Evolutionary conservation across 768 basidiomycete species (phyloP), one percentile per base, ranked within the genome.

Genomic region (Gautieria morchelliformis): DNA sequence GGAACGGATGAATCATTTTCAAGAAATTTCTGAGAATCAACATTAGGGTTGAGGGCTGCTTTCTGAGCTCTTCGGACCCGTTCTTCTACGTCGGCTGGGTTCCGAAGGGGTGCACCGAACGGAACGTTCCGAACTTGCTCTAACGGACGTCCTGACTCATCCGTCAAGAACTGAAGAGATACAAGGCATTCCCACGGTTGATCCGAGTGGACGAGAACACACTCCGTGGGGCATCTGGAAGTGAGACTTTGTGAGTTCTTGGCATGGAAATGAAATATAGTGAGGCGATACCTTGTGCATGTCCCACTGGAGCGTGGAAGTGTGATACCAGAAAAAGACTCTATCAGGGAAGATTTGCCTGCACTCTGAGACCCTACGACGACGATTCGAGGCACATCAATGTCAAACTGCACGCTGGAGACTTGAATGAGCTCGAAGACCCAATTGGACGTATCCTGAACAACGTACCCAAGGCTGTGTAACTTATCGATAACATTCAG

Each of bases 271-370:
- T 49, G 41, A 3, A 40, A 19, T 9, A n/a, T n/a, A 61, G 15
- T 59, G 12, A 33, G 24, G 12, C 9, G 24, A 41, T 60, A 82
- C 87, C 87, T 75, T 1, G 87, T 90, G 60, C 87, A 89, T 0
- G 87, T 88, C 0, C 87, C 87, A 17, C 80, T 73, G 0, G 83
- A 83, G 8, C 85, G 76, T 17, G 86, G 86, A 0, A 89, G 70
- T 0, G 78, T 84, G 17, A 89, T 79, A 0, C 86, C 84, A 15
- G 85, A 86, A 45, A 89, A 87, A 0, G 84, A 78, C 62, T 89
- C 87, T 11, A 89, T 88, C 4, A 89, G 73, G 0, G 87, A 89
- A 0, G 85, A 87, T 62, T 89, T 89, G 0, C 87, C 87, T 0
- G 84, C 84, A 45, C 82, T 85, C 61, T 89, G 87, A 3, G 75